Percentiles rank a stretch among this genome's conserved stretches.
Conservation (phyloP, 495 filamentous ascomycete species). For the Hypoxylon trugodes region DNA sequence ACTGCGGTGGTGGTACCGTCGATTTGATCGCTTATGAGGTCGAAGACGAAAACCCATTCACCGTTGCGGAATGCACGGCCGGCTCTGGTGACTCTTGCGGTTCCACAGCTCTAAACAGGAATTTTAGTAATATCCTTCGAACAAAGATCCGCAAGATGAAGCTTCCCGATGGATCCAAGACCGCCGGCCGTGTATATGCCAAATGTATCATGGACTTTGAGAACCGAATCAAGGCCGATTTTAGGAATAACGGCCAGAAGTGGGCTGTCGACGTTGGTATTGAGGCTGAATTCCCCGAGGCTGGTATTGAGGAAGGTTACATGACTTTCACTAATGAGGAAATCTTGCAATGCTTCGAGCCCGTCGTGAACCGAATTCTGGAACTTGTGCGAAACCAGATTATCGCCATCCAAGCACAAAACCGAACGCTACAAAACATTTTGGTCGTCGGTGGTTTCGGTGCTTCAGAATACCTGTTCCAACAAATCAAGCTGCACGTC, state of each 20-base stretch:
- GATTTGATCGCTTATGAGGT: conserved; percentile 82
- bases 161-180: conserved; percentile 76
- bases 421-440: conserved; percentile 75
- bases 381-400: conserved; percentile 80
- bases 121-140: conserved; percentile 77
- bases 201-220: conserved; percentile 86
- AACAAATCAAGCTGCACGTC: conserved; percentile 83
- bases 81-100: conserved; percentile 79
- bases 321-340: conserved; percentile 87
- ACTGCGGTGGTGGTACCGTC: conserved; percentile 78
- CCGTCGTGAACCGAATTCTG: conserved; percentile 74
- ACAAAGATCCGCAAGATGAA: conserved; percentile 84
- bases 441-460: conserved; percentile 78
- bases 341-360: conserved; percentile 80
- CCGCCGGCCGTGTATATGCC: conserved; percentile 76
- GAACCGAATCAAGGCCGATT: conserved; percentile 81
- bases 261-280: conserved; percentile 82
- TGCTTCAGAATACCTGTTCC: conserved; percentile 80
- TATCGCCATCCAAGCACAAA: conserved; percentile 80
- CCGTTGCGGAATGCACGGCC: conserved; percentile 77
- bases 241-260: conserved; percentile 81
- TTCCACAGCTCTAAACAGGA: conserved; percentile 76
- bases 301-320: conserved; percentile 79
- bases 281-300: conserved; percentile 79
- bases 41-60: conserved; percentile 78